These are phyloP conservation scores for Fraxinus pennsylvanica DNA, from an alignment of 257 asterid species.

Conservation along the genomic window DNA sequence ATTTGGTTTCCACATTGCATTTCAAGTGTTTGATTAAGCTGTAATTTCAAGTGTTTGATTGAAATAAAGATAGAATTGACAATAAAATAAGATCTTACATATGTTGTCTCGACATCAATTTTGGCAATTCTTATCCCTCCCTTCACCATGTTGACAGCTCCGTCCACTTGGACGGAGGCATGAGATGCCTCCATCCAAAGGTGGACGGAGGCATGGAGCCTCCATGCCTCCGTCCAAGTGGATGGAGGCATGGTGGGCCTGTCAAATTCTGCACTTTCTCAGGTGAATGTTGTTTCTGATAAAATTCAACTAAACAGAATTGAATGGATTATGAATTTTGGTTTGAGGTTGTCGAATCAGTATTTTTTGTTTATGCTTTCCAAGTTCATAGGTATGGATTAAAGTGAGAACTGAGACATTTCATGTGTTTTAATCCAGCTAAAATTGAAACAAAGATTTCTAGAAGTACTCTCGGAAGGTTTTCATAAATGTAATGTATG, in stretches of 20 bases:
- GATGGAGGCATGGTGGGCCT: constrained; percentile 23
- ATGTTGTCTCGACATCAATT: too few species aligned
- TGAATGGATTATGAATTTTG: constrained; percentile 6
- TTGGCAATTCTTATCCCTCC: too few species aligned
- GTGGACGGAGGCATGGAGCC: too few species aligned
- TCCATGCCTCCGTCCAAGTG: too few species aligned
- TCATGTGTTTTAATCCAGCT: not conserved
- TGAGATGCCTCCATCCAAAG: too few species aligned
- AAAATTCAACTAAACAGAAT: not conserved
- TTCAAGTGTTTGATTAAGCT: too few species aligned
- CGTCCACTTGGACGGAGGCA: too few species aligned
- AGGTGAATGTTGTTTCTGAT: constrained; percentile 41
- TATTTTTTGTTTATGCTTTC: not conserved
- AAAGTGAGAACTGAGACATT: constrained; percentile 2
- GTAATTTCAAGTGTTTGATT: too few species aligned
- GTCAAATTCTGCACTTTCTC: constrained; percentile 67
- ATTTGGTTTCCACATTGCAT: too few species aligned
- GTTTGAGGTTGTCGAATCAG: not conserved
- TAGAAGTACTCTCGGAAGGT: constrained; percentile 7
- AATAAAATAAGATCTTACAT: too few species aligned
- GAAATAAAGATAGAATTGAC: too few species aligned
- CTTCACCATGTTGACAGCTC: too few species aligned
- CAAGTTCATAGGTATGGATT: constrained; percentile 12
- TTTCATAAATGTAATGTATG: constrained; percentile 3
- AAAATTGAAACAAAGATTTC: not conserved